A percentile compares a stretch with the other conserved stretches of the same genome.
These are phyloP conservation scores for Hibiscus tridactylites DNA, from an alignment of 345 rosid species.

Conservation along the genomic window DNA sequence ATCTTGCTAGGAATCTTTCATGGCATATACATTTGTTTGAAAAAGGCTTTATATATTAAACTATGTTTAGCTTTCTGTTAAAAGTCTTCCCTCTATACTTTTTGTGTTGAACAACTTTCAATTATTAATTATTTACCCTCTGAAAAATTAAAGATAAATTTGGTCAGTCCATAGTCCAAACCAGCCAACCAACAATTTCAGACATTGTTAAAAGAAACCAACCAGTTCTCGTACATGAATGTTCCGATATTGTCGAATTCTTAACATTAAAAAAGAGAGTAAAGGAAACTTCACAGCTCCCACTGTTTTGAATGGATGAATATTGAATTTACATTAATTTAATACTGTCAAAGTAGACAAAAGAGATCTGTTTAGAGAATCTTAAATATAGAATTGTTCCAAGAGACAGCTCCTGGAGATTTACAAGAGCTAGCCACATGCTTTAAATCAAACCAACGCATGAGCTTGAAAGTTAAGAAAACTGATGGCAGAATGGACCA, in stretches of 20 bases:
- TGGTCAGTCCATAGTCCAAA: neutral
- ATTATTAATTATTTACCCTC: neutral
- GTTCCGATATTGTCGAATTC: neutral
- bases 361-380: neutral
- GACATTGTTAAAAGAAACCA: neutral
- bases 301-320: neutral
- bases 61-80: too few species aligned
- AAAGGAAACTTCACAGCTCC: neutral
- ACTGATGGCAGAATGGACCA: neutral
- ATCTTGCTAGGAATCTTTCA: neutral
- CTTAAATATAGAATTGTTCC: too few species aligned
- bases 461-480: too few species aligned
- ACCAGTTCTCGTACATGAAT: neutral
- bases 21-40: neutral
- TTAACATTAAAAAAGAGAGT: neutral
- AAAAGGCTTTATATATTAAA: neutral
- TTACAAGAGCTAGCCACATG: neutral
- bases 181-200: neutral
- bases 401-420: neutral
- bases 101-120: neutral
- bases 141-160: neutral
- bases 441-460: neutral
- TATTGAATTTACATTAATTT: neutral
- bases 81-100: too few species aligned
- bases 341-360: neutral